Conservation (phyloP, 140 eudicot species). For the Ambrosia hybrid region DNA sequence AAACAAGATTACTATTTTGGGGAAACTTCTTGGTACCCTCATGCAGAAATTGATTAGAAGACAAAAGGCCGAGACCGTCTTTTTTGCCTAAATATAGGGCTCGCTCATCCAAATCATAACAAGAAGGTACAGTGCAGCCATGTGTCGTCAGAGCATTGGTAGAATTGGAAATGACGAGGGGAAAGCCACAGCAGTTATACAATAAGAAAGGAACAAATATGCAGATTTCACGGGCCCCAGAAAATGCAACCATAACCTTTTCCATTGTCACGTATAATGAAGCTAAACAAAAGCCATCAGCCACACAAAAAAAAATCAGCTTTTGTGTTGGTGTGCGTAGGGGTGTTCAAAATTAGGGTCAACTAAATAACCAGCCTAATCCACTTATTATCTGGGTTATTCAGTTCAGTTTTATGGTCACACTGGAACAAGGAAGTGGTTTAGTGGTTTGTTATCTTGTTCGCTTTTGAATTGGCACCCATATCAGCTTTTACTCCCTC, state of each 20-base stretch:
- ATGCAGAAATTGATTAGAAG: slow-evolving; percentile 38
- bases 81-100: slow-evolving; percentile 42
- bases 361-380: neutral
- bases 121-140: slow-evolving; percentile 65
- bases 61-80: slow-evolving; percentile 75
- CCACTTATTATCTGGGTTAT: too few species aligned
- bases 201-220: slow-evolving; percentile 78
- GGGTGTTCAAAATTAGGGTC: neutral
- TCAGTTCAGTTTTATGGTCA: slow-evolving; percentile 1
- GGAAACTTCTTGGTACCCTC: slow-evolving; percentile 31
- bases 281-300: slow-evolving; percentile 42
- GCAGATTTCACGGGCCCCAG: slow-evolving; percentile 94
- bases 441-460: neutral
- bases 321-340: slow-evolving; percentile 15
- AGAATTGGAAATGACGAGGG: slow-evolving; percentile 57
- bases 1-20: slow-evolving; percentile 34
- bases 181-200: slow-evolving; percentile 85
- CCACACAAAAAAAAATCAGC: slow-evolving; percentile 17
- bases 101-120: slow-evolving; percentile 69
- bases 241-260: slow-evolving; percentile 84
- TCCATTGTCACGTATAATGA: slow-evolving; percentile 73
- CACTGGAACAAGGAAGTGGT: neutral
- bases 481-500: neutral
- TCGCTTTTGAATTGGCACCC: neutral
- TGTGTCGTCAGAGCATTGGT: slow-evolving; percentile 48